Conservation (phyloP, 768 basidiomycete species). For the Trametopsis cervina region DNA sequence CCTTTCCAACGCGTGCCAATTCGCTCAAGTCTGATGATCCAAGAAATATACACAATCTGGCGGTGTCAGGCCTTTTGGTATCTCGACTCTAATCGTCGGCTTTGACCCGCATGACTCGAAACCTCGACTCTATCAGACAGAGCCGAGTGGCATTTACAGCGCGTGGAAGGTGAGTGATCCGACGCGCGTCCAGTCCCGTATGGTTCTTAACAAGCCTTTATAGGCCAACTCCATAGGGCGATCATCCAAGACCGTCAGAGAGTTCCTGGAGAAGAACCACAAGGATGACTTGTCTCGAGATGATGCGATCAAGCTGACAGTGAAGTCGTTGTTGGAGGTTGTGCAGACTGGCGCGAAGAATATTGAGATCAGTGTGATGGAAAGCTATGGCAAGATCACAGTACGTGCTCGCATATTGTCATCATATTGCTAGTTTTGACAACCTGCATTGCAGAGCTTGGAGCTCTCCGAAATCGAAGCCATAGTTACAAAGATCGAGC, state of each 20-base stretch:
- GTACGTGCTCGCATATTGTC: slow-evolving; percentile 39
- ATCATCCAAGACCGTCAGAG: slow-evolving; percentile 96
- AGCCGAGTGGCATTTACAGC: slow-evolving; percentile 96
- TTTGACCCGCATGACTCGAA: slow-evolving; percentile 89
- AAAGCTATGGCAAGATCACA: slow-evolving; percentile 87
- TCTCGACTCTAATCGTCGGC: slow-evolving; percentile 93
- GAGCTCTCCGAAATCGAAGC: slow-evolving; percentile 83
- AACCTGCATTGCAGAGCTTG: slow-evolving; percentile 56
- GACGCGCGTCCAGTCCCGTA: neutral
- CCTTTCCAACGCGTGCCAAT: neutral
- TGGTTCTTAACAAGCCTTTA: neutral
- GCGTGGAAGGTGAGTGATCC: slow-evolving; percentile 82
- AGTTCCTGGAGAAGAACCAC: slow-evolving; percentile 98
- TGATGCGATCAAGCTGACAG: slow-evolving; percentile 89
- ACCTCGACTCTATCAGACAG: slow-evolving; percentile 92
- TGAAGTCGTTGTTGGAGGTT: slow-evolving; percentile 94
- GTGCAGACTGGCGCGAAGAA: slow-evolving; percentile 99
- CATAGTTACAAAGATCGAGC: slow-evolving; percentile 90
- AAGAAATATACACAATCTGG: slow-evolving; percentile 98
- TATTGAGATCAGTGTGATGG: slow-evolving; percentile 98
- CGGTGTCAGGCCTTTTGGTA: slow-evolving; percentile 96
- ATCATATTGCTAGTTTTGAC: neutral
- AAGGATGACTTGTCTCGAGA: slow-evolving; percentile 84
- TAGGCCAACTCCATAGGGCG: slow-evolving; percentile 98
- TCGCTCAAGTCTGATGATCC: neutral